A percentile compares a stretch with the other conserved stretches of the same genome.
phyloP scores from a whole-genome alignment of 2,329 filamentous ascomycete genomes.

The Sclerotinia glacialis region DNA sequence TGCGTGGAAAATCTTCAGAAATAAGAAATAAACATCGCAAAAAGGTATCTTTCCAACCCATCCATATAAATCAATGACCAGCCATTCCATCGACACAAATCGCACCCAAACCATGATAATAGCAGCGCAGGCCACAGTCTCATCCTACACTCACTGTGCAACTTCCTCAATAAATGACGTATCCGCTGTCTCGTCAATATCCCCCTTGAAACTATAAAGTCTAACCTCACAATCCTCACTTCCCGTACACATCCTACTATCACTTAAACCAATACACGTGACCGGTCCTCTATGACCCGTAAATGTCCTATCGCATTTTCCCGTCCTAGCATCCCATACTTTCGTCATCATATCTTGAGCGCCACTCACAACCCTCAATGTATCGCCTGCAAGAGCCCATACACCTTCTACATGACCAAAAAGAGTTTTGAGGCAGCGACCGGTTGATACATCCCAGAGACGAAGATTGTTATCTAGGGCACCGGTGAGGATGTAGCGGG shows the following conservation, averaged over 20 bases:
- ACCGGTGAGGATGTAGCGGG: slow-evolving; percentile 88
- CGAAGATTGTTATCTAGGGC: slow-evolving; percentile 89
- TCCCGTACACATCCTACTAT: slow-evolving; percentile 84
- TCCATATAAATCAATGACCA: slow-evolving; percentile 1
- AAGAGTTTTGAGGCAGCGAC: slow-evolving; percentile 83
- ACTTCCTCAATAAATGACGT: not conserved
- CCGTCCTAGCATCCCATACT: slow-evolving; percentile 88
- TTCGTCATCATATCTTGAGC: slow-evolving; percentile 95
- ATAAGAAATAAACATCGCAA: not conserved
- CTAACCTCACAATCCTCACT: slow-evolving; percentile 91
- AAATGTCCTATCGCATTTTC: slow-evolving; percentile 88
- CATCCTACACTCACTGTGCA: not conserved
- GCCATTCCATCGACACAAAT: not conserved
- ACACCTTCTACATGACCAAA: slow-evolving; percentile 97
- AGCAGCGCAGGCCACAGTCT: not conserved
- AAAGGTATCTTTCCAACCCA: slow-evolving; percentile 7
- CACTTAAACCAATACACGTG: slow-evolving; percentile 87
- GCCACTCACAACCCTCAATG: slow-evolving; percentile 80
- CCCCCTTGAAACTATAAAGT: slow-evolving; percentile 66
- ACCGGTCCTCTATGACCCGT: slow-evolving; percentile 88
- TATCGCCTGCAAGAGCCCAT: slow-evolving; percentile 89
- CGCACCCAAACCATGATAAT: not conserved
- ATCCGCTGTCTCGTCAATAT: slow-evolving; percentile 22
- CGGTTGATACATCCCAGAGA: slow-evolving; percentile 83
- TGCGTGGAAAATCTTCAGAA: too few species aligned